phyloP scores from a whole-genome alignment of 495 filamentous ascomycete genomes.

The Opeltia flavorubescens region DNA sequence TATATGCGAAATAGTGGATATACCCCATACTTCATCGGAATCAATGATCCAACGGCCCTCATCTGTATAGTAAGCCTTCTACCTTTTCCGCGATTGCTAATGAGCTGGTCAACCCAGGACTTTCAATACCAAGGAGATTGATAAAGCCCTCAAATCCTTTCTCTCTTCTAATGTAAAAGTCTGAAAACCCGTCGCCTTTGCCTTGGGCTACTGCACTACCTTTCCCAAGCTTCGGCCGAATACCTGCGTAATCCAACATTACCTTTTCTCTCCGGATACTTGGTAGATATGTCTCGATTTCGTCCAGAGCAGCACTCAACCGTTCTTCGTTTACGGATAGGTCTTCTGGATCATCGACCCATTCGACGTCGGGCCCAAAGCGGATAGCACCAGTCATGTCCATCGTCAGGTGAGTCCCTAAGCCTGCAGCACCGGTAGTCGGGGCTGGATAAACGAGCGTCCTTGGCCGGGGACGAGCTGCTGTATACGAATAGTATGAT shows the following conservation, averaged over 20 bases:
- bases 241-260: conserved; percentile 76
- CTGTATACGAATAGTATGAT: conserved; percentile 78
- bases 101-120: conserved; percentile 79
- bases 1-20: no score
- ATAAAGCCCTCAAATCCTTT: conserved; percentile 77
- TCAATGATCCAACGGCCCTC: background rate
- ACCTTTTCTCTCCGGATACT: conserved; percentile 49
- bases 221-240: conserved; percentile 70
- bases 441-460: conserved; percentile 84
- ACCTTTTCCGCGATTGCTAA: conserved; percentile 85
- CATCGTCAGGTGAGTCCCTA: conserved; percentile 88
- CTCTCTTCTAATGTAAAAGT: conserved; percentile 76
- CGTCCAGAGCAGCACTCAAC: conserved; percentile 50
- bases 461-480: conserved; percentile 46
- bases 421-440: conserved; percentile 60
- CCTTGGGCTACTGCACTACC: conserved; percentile 41
- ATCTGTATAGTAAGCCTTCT: conserved; percentile 52
- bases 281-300: conserved; percentile 71
- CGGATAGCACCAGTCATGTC: conserved; percentile 76
- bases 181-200: conserved; percentile 52
- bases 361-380: conserved; percentile 93
- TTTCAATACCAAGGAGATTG: conserved; percentile 88
- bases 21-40: background rate
- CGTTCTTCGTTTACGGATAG: conserved; percentile 39
- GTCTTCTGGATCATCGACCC: conserved; percentile 55